Conservation (phyloP, 1,139 yeast genomes). For the Zygosaccharomyces pseudobailii region DNA sequence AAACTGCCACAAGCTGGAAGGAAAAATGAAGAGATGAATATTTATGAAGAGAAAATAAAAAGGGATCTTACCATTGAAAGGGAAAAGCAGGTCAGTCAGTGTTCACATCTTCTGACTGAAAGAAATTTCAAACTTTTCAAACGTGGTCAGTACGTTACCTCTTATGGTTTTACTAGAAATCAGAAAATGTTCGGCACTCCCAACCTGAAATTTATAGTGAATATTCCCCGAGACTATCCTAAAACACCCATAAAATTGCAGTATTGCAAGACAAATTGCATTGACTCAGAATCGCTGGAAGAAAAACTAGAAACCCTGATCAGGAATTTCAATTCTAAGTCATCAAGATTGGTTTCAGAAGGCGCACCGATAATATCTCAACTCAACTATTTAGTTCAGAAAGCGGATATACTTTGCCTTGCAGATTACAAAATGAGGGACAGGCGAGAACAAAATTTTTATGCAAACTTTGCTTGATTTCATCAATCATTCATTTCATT, state of each 20-base stretch:
- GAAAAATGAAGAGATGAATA: neutral
- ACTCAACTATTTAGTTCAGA: constrained; percentile 9
- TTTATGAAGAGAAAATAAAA: neutral
- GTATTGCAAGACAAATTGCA: constrained; percentile 1
- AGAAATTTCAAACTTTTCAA: constrained; percentile 14
- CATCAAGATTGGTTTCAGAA: constrained; percentile 5
- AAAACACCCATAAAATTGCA: constrained; percentile 15
- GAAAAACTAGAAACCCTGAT: constrained; percentile 5
- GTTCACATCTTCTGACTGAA: constrained; percentile 11
- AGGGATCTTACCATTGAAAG: constrained; percentile 6
- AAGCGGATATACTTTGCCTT: constrained; percentile 5
- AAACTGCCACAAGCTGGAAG: neutral
- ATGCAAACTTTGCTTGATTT: neutral
- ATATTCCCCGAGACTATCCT: constrained; percentile 21
- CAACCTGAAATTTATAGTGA: constrained; percentile 9
- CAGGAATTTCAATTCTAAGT: constrained; percentile 12
- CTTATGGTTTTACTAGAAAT: constrained; percentile 14
- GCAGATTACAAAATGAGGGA: constrained; percentile 8
- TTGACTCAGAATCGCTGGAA: constrained; percentile 1
- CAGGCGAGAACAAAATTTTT: constrained; percentile 7
- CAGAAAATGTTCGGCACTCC: constrained; percentile 6
- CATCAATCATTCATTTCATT: too few relatives aligned
- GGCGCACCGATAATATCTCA: constrained; percentile 9
- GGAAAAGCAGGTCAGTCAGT: constrained; percentile 12
- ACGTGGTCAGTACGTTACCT: constrained; percentile 15